Conservation (phyloP, 2,329 filamentous ascomycete species). For the Fusarium ambrosium region DNA sequence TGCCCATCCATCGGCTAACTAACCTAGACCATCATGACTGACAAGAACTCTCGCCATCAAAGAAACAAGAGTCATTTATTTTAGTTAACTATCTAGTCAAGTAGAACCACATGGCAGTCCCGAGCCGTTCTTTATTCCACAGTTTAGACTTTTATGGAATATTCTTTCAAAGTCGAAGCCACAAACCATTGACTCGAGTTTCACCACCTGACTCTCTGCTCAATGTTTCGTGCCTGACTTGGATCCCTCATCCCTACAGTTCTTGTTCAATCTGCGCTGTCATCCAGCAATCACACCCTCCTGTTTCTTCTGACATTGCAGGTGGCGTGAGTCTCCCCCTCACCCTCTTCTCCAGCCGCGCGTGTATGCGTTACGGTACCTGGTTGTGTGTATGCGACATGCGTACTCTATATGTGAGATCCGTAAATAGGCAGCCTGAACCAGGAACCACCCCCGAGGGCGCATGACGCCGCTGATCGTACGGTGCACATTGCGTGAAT, state of each 20-base stretch:
- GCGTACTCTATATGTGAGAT: slow-evolving; percentile 19
- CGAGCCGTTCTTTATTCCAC: slow-evolving; percentile 1
- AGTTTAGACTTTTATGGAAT: slow-evolving; percentile 1
- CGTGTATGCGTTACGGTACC: slow-evolving; percentile 27
- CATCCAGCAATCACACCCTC: slow-evolving; percentile 3
- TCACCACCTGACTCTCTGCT: neutral
- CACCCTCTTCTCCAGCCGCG: slow-evolving; percentile 27
- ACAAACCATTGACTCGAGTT: slow-evolving; percentile 2
- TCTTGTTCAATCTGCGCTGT: neutral
- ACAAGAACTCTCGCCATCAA: neutral
- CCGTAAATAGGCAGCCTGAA: slow-evolving; percentile 18
- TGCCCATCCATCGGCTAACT: neutral
- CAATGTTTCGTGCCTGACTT: slow-evolving; percentile 3
- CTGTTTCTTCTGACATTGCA: slow-evolving; percentile 23
- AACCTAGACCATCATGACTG: neutral
- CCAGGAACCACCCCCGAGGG: slow-evolving; percentile 13
- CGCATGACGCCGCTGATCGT: neutral
- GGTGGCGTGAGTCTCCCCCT: slow-evolving; percentile 16
- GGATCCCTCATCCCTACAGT: slow-evolving; percentile 19
- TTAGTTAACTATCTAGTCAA: neutral
- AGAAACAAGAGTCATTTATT: neutral
- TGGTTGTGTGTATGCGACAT: slow-evolving; percentile 3
- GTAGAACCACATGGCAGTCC: slow-evolving; percentile 4
- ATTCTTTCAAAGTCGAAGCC: neutral
- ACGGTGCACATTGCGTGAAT: neutral